Base-by-base conservation (phyloP, 139 green algal species). In the Coccomyxa sp. region DNA sequence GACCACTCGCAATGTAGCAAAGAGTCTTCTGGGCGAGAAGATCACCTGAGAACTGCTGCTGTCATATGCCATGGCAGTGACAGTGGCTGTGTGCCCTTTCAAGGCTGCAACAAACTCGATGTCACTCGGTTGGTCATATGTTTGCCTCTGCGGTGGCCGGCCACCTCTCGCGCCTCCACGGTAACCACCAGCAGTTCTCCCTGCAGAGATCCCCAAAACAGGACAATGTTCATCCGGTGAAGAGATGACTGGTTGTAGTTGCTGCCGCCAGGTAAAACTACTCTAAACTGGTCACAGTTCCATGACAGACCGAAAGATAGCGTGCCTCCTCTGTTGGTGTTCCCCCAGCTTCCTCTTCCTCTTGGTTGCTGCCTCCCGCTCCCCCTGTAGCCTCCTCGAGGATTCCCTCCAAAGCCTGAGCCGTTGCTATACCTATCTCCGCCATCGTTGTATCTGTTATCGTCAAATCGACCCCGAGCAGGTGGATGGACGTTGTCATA, bases 261-360 rank as follows among this genome's bases (percentile, higher is more conserved):
- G 38, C 38, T 51, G 38, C 38, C 38, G 7, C 38, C 38, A 51
- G 3, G 7, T 51, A 51, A 3, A 51, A 3, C 7, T 11, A 51
- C 38, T 51, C 3, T 51, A 11, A 51, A 51, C 38, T 11, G 38
- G 38, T 51, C 3, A 51, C 38, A 51, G 3, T 51, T 51, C 38
- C 38, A 51, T 11, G 38, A 3, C 38, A 51, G 38, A 51, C 38
- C 7, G 38, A 51, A 51, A 51, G 7, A 11, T 51, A 71, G 21
- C 63, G 63, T 25, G 30, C 28, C n/a, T 63, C 82, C 23, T 58
- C 76, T 67, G 31, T 71, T 71, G 31, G 77, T 81, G 57, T 76
- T 82, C 28, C 87, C 84, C 66, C 83, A 88, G 79, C 85, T 82
- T 15, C 80, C 80, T 14, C 30, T 25, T 25, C 63, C 63, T 71